These are phyloP conservation scores for Pythium insidiosum DNA, from an alignment of 352 stramenopile genomes.

Conservation along the genomic window DNA sequence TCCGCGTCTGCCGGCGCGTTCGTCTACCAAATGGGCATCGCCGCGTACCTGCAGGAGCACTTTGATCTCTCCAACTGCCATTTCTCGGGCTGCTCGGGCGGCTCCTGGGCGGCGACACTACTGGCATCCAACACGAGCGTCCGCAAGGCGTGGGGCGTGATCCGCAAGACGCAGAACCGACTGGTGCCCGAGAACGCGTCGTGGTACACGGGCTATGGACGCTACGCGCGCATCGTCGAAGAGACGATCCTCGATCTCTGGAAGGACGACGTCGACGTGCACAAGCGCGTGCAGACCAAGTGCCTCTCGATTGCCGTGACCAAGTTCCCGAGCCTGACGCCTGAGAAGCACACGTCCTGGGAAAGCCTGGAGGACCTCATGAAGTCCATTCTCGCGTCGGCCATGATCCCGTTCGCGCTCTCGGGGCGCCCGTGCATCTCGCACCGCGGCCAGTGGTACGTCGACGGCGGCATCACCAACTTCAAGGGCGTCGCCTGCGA, in stretches of 20 bases:
- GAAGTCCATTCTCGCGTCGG: conserved; percentile 57
- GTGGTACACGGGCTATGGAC: conserved; percentile 64
- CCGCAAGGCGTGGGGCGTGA: conserved; percentile 33
- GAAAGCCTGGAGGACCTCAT: conserved; percentile 47
- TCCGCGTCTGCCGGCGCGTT: conserved; percentile 59
- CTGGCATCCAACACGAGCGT: conserved; percentile 45
- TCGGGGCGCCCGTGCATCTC: conserved; percentile 49
- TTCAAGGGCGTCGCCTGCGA: conserved; percentile 59
- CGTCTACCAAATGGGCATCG: conserved; percentile 68
- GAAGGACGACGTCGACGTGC: conserved; percentile 38
- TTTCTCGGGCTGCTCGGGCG: conserved; percentile 32
- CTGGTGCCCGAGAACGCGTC: conserved; percentile 25
- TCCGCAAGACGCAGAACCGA: conserved; percentile 37
- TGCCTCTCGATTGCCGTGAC: conserved; percentile 54
- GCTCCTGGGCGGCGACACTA: conserved; percentile 29
- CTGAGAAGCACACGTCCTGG: conserved; percentile 49
- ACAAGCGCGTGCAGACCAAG: conserved; percentile 27
- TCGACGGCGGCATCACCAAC: conserved; percentile 67
- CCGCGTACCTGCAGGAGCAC: conserved; percentile 58
- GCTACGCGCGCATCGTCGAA: conserved; percentile 43
- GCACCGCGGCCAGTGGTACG: conserved; percentile 56
- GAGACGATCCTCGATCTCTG: conserved; percentile 46
- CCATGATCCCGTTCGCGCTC: conserved; percentile 58
- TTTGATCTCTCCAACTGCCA: conserved; percentile 37
- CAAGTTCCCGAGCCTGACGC: conserved; percentile 45